A percentile compares a stretch with the other conserved stretches of the same genome.
phyloP scores from a whole-genome alignment of 768 basidiomycete genomes.

The Candolleomyces efflorescens region DNA sequence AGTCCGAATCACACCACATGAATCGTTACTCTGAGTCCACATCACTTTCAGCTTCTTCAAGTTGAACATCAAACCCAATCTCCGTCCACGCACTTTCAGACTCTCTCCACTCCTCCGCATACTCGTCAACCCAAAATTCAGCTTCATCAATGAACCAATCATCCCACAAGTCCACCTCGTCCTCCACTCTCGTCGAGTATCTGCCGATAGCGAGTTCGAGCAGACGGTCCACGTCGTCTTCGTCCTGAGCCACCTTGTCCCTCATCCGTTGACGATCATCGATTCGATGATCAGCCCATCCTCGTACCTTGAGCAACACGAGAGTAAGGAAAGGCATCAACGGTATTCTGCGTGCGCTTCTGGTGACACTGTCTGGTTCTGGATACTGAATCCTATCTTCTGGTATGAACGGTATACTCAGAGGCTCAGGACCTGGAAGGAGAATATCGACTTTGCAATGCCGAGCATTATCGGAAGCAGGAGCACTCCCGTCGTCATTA shows the following conservation, averaged over 20 bases:
- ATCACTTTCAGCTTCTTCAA: too few species aligned
- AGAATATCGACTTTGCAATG: constrained; percentile 12
- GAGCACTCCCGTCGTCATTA: too few species aligned
- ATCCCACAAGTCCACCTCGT: background rate
- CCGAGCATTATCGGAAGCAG: too few species aligned
- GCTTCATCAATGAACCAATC: background rate
- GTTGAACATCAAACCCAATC: background rate
- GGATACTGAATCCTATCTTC: background rate
- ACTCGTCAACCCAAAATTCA: background rate
- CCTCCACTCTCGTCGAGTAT: background rate
- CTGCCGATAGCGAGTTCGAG: background rate
- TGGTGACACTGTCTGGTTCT: too few species aligned
- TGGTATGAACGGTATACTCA: background rate
- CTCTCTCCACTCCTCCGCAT: background rate
- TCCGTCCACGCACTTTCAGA: background rate
- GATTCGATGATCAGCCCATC: background rate
- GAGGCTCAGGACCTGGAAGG: constrained; percentile 5
- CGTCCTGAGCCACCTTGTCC: background rate
- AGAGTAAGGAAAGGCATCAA: constrained; percentile 5
- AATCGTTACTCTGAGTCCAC: too few species aligned
- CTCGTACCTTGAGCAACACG: background rate
- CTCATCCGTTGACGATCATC: background rate
- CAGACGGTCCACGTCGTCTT: background rate
- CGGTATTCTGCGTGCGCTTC: background rate
- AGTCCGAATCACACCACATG: too few species aligned